Evolutionary conservation across 306 rosid species (phyloP).

Genomic region (Prinsepia uniflora): DNA sequence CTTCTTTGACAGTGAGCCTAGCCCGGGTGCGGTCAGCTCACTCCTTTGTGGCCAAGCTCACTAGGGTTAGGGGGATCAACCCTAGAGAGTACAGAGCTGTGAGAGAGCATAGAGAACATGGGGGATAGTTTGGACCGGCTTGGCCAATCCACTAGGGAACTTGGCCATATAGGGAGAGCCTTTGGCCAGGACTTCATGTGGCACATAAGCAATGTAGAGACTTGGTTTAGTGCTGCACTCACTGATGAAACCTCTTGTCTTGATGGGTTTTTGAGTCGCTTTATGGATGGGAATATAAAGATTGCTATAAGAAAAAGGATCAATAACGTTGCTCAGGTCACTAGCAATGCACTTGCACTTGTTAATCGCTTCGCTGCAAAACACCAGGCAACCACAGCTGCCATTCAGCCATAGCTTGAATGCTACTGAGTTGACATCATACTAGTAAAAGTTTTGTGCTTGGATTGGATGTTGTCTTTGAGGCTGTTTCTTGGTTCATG

Average conservation of each 20-base stretch:
- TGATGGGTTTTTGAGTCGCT: constrained; percentile 49
- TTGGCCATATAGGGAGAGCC: constrained; percentile 36
- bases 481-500: constrained; percentile 8
- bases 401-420: constrained; percentile 16
- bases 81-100: constrained; percentile 49
- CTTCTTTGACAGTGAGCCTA: constrained; percentile 64
- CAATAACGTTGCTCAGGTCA: constrained; percentile 55
- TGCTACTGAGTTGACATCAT: background rate
- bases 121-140: constrained; percentile 61
- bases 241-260: constrained; percentile 73
- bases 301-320: constrained; percentile 38
- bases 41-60: constrained; percentile 44
- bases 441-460: constrained; percentile 5
- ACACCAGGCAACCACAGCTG: constrained; percentile 21
- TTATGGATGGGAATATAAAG: constrained; percentile 52
- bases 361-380: constrained; percentile 56
- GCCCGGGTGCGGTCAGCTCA: constrained; percentile 39
- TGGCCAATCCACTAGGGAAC: constrained; percentile 50
- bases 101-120: constrained; percentile 70
- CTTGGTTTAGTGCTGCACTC: constrained; percentile 84
- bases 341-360: constrained; percentile 77
- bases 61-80: constrained; percentile 37
- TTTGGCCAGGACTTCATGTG: constrained; percentile 54
- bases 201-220: constrained; percentile 82
- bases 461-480: constrained; percentile 11